A percentile compares a stretch with the other conserved stretches of the same genome.
phyloP scores from a whole-genome alignment of 2,329 filamentous ascomycete species.

The Aspergillus carbonarius region DNA sequence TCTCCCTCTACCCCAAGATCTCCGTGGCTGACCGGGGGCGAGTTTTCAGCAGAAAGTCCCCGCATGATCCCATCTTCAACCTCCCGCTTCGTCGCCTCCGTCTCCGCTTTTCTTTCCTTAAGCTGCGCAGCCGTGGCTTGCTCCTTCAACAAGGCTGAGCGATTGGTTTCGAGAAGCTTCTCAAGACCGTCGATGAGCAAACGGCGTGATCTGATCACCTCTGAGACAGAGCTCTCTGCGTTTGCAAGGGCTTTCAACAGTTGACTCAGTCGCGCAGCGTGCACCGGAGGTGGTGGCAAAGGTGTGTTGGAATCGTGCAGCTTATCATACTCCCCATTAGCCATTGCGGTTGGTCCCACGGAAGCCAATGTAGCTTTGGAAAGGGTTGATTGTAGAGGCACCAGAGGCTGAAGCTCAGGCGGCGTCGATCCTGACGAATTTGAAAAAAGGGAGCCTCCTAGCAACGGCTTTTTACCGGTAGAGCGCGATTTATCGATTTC shows the following conservation, averaged over 20 bases:
- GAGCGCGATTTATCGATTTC: constrained; percentile 58
- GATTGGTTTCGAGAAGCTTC: constrained; percentile 74
- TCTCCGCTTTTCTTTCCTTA: constrained; percentile 64
- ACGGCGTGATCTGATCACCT: constrained; percentile 82
- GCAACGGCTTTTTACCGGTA: constrained; percentile 54
- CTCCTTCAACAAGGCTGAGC: constrained; percentile 67
- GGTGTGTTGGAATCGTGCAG: constrained; percentile 69
- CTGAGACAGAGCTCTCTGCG: constrained; percentile 84
- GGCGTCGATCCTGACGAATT: constrained; percentile 61
- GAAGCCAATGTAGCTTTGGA: constrained; percentile 70
- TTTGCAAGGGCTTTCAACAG: constrained; percentile 85
- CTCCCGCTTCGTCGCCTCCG: constrained; percentile 79
- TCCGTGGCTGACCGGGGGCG: constrained; percentile 47
- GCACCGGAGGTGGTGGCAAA: constrained; percentile 79
- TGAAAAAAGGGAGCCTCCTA: constrained; percentile 71
- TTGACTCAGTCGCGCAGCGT: constrained; percentile 83
- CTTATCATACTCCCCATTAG: constrained; percentile 81
- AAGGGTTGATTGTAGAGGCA: constrained; percentile 70
- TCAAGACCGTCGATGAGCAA: constrained; percentile 77
- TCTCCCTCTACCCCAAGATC: constrained; percentile 30
- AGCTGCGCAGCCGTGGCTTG: constrained; percentile 65
- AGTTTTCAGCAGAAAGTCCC: constrained; percentile 65
- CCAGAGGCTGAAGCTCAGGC: constrained; percentile 72
- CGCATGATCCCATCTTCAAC: constrained; percentile 91
- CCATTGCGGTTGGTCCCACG: constrained; percentile 66